phyloP scores from a whole-genome alignment of 257 asterid species.

The Dorcoceras hygrometricum region DNA sequence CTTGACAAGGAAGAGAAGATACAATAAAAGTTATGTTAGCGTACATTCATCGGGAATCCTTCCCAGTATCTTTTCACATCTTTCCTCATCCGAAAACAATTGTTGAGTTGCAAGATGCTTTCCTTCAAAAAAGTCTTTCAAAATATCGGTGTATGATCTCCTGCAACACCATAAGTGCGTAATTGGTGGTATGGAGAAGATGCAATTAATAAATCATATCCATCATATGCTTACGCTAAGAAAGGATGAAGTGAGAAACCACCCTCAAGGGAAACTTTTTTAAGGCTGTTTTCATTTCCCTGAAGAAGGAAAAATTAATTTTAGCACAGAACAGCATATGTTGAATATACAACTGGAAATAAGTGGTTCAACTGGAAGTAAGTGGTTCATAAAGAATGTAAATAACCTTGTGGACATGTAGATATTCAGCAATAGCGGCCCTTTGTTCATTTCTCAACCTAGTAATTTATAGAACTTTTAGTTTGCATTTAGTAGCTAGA shows the following conservation, averaged over 20 bases:
- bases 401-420: conserved; percentile 76
- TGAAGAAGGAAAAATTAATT: conserved; percentile 30
- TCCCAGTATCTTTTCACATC: conserved; percentile 74
- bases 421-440: conserved; percentile 78
- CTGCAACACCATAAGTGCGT: conserved; percentile 35
- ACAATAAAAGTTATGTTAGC: conserved; percentile 22
- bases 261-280: conserved; percentile 55
- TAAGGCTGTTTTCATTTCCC: conserved; percentile 81
- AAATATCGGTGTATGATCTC: conserved; percentile 70
- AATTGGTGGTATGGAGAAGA: conserved; percentile 20
- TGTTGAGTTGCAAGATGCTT: conserved; percentile 55
- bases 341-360: conserved; percentile 9
- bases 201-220: background rate
- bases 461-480: conserved; percentile 23
- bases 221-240: conserved; percentile 60
- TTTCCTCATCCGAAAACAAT: conserved; percentile 59
- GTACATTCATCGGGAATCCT: conserved; percentile 92
- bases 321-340: conserved; percentile 8
- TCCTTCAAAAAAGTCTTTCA: conserved; percentile 67
- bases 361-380: conserved; percentile 9
- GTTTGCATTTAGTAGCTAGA: conserved; percentile 9
- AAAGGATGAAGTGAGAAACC: conserved; percentile 67
- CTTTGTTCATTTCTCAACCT: conserved; percentile 89
- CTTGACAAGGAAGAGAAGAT: conserved; percentile 15
- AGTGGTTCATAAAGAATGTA: conserved; percentile 12